phyloP scores from a whole-genome alignment of 768 basidiomycete genomes.

The Kwoniella bestiolae region DNA sequence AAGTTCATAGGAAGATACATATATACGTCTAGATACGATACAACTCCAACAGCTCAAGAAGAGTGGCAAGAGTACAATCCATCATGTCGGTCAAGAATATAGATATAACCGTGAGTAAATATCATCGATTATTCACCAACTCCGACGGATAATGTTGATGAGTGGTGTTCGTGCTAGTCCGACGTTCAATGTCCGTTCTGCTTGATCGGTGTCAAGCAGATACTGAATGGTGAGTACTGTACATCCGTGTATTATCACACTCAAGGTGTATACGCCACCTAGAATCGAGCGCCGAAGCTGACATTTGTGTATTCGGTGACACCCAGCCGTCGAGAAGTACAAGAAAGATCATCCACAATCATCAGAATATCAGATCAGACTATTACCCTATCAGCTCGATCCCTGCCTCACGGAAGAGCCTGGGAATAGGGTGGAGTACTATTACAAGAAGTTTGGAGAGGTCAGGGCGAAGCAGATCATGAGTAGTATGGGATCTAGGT shows the following conservation, averaged over 20 bases:
- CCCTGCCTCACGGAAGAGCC: conserved; percentile 56
- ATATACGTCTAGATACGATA: not conserved
- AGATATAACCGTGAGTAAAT: conserved; percentile 33
- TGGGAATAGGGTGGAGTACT: conserved; percentile 30
- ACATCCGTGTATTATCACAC: too few relatives aligned
- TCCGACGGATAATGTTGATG: not conserved
- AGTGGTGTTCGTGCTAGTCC: conserved; percentile 21
- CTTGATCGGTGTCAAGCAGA: conserved; percentile 38
- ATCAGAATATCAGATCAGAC: conserved; percentile 60
- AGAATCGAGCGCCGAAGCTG: too few relatives aligned
- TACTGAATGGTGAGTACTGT: conserved; percentile 27
- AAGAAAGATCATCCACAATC: conserved; percentile 51
- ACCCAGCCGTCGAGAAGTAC: conserved; percentile 40
- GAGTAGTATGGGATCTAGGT: conserved; percentile 66
- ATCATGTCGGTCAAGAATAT: conserved; percentile 30
- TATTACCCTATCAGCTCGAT: conserved; percentile 63
- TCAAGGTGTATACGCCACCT: too few relatives aligned
- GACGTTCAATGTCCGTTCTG: conserved; percentile 50
- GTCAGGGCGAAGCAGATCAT: conserved; percentile 62
- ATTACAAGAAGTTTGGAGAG: conserved; percentile 61
- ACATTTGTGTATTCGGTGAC: not conserved
- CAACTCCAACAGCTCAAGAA: not conserved
- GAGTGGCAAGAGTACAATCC: not conserved
- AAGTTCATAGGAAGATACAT: not conserved
- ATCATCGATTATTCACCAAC: not conserved